Evolutionary conservation across 1,284 basidiomycete genomes (phyloP).

Genomic region (Trichosporon faecale): DNA sequence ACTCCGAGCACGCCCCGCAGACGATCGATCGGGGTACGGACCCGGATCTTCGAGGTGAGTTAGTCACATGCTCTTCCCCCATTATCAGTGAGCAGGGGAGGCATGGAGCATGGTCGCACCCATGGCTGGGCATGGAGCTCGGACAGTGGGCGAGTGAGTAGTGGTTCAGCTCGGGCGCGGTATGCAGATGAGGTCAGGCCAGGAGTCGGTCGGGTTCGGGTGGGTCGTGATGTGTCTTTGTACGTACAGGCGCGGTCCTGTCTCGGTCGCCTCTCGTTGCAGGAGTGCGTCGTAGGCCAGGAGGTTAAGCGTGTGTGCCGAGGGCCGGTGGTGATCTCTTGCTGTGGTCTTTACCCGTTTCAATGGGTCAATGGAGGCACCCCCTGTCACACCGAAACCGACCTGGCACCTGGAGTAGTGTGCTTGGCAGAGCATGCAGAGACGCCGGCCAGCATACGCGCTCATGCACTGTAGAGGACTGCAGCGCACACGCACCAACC

Average conservation of each 20-base stretch:
- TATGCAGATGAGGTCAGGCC: not conserved
- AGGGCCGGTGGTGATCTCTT: not conserved
- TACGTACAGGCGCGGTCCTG: not conserved
- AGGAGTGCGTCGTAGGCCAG: not conserved
- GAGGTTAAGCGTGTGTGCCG: not conserved
- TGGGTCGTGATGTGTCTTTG: not conserved
- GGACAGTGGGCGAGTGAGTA: not conserved
- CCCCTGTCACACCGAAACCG: conserved; percentile 7
- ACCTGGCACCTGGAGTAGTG: not conserved
- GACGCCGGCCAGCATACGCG: not conserved
- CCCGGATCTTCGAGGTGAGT: not conserved
- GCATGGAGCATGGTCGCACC: not conserved
- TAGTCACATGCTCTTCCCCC: not conserved
- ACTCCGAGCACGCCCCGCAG: not conserved
- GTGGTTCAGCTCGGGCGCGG: not conserved
- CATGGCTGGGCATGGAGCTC: not conserved
- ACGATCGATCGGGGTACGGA: not conserved
- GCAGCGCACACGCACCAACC: not conserved
- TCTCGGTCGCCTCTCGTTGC: not conserved
- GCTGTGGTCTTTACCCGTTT: not conserved
- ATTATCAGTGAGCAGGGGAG: not conserved
- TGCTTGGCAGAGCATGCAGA: not conserved
- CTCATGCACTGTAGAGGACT: not conserved
- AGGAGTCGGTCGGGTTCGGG: not conserved
- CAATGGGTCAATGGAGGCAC: not conserved